Base-by-base conservation (phyloP, 164 flowering plant species). In the Magnolia sinica region DNA sequence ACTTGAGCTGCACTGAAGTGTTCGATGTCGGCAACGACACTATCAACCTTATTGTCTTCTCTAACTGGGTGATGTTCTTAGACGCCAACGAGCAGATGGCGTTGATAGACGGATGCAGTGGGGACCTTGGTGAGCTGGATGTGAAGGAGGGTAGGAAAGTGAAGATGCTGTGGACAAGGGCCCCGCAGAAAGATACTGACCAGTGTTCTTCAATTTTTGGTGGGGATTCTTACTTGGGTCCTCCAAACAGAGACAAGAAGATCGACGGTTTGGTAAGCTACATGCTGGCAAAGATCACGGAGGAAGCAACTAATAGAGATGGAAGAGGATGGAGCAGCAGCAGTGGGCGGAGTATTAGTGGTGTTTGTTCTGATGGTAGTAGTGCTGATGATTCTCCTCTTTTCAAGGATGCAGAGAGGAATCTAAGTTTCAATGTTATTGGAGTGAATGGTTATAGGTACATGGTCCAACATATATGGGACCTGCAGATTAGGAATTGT, bases 81-180 rank as follows among this genome's bases (percentile, higher is more conserved):
- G 29, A 27, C 29, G 2, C 29, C 29, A 27, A 27, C 29, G 2
- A 27, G 29, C 29, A 27, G 29, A 27, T 27, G 29, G 1, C 29
- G 2, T 27, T 1, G 29, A 27, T 27, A 27, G 2, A 27, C 29
- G 0, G 29, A 27, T 27, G 29, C 29, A 27, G 29, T 27, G 29
- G 2, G 29, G 29, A 27, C 29, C 29, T 27, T 27, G 2, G 29
- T 27, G 29, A 27, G 29, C 29, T 27, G 2, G 29, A 27, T 27
- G 29, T 27, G 29, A 27, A 1, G 2, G 29, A 27, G 29, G 29
- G 29, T 27, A 9, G 10, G 45, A n/a, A 7, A 3, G 78, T 76
- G 67, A 76, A 76, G 68, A 76, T 76, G 78, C 68, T 70, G 78
- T 76, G 78, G 78, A 65, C 73, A 7, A 69, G 78, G 45, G 58